A percentile compares a stretch with the other conserved stretches of the same genome.
Evolutionary conservation across 257 asterid species (phyloP).

Genomic region (Cordia subcordata): DNA sequence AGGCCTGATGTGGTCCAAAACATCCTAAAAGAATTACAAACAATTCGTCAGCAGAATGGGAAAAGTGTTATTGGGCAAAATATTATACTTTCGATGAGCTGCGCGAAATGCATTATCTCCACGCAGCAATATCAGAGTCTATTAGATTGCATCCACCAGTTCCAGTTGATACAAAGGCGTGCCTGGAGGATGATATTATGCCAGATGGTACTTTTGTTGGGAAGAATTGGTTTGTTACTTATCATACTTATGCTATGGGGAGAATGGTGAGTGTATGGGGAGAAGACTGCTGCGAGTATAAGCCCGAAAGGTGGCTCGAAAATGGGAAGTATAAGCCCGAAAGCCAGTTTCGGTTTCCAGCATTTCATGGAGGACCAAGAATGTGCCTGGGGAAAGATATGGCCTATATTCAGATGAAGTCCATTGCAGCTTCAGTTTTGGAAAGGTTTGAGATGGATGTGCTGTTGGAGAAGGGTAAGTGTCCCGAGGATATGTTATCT

Average conservation of each 20-base stretch:
- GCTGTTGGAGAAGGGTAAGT: slow-evolving; percentile 9
- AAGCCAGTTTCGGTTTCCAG: slow-evolving; percentile 39
- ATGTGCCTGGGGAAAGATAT: slow-evolving; percentile 49
- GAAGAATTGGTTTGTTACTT: slow-evolving; percentile 44
- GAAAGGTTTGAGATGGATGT: slow-evolving; percentile 17
- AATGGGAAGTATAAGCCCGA: slow-evolving; percentile 14
- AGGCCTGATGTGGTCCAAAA: slow-evolving; percentile 35
- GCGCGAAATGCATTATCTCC: slow-evolving; percentile 23
- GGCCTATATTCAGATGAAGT: slow-evolving; percentile 57
- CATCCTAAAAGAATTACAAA: slow-evolving; percentile 34
- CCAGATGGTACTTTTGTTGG: slow-evolving; percentile 55
- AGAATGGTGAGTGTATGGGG: slow-evolving; percentile 61
- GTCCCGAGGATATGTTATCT: slow-evolving; percentile 3
- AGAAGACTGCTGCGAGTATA: slow-evolving; percentile 47
- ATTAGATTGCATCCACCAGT: slow-evolving; percentile 58
- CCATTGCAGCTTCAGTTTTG: slow-evolving; percentile 38
- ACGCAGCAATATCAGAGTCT: slow-evolving; percentile 43
- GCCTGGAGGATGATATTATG: slow-evolving; percentile 35
- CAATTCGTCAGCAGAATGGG: slow-evolving; percentile 7
- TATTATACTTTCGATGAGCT: no score
- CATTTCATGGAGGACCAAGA: slow-evolving; percentile 54
- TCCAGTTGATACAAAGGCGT: slow-evolving; percentile 34
- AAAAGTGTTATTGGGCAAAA: no score
- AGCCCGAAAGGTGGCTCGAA: slow-evolving; percentile 61
- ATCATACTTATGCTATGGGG: slow-evolving; percentile 70